Evolutionary conservation across 768 basidiomycete species (phyloP).

Genomic region (Lentinus tigrinus): DNA sequence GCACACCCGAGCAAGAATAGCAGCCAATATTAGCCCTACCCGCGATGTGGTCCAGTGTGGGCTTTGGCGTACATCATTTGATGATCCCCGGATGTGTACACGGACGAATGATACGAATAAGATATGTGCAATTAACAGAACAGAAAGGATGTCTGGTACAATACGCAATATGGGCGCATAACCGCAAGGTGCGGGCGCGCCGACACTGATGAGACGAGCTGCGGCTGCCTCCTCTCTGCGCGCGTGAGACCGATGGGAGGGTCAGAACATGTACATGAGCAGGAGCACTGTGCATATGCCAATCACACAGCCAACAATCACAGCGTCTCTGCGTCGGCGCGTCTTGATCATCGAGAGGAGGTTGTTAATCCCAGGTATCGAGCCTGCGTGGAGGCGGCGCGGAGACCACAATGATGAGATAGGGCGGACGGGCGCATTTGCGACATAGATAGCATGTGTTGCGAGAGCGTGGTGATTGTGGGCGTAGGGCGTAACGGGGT

Average conservation of each 20-base stretch:
- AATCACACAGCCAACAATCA: constrained; percentile 87
- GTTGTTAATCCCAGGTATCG: constrained; percentile 94
- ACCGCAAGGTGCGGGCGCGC: not conserved
- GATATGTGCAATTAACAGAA: not conserved
- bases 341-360: constrained; percentile 91
- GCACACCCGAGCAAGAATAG: not conserved
- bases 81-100: not conserved
- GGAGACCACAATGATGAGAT: not conserved
- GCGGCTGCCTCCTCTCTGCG: not conserved
- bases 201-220: not conserved
- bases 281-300: constrained; percentile 75
- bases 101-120: not conserved
- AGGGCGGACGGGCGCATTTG: not conserved
- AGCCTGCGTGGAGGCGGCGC: constrained; percentile 43
- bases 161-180: not conserved
- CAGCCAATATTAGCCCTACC: not conserved
- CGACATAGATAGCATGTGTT: no score
- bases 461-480: no score
- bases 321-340: constrained; percentile 82
- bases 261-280: constrained; percentile 45
- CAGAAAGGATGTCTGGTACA: not conserved
- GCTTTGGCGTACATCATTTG: not conserved
- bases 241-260: not conserved
- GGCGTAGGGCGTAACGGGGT: not conserved
- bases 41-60: not conserved